Base-by-base conservation (phyloP, 495 filamentous ascomycete species). In the Aspergillus steynii region DNA sequence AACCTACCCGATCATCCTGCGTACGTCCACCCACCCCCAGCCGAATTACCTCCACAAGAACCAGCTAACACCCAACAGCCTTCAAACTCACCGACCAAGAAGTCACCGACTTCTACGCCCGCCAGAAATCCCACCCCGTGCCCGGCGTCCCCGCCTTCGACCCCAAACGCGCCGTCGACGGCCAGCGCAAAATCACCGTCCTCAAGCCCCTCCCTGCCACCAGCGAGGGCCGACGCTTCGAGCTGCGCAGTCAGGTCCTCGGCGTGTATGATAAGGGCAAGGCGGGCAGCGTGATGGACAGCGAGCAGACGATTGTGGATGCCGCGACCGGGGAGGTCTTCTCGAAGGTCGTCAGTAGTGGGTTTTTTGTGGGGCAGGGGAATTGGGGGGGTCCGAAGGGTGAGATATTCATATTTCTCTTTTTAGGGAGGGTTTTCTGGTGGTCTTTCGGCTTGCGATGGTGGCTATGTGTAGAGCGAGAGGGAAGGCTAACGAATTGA, bases 241-340 rank as follows among this genome's bases (percentile, higher is more conserved):
- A 96, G 79, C 72, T 93, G 48, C 83, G 90, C 56, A 86, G 80
- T 64, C 93, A 90, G 74, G 88, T 95, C 31, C 72, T 96, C 10
- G 93, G 92, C 20, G 90, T 96, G 14, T 96, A 94, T 73, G 93
- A 96, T 74, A 97, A 96, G 78, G 93, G 93, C 58, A 90, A 92
- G 67, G 83, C 90, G 0, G 91, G 91, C 25, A 88, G 84, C 14
- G 91, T 96, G 4, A 78, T 96, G 9, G 93, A 96, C 72, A 91
- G 87, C 12, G 89, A 96, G 78, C 80, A 87, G 46, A 79, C 87
- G 20, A 84, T 96, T 32, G 89, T 93, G 0, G 90, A 96, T 60
- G 86, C 78, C 49, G 72, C 71, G 50, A 84, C 73, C 9, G 90
- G 87, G 47, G 90, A 93, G 67, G 82, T 89, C 27, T 97, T 93